Conservation (phyloP, 2,329 filamentous ascomycete genomes). For the Aspergillus quadricinctus region DNA sequence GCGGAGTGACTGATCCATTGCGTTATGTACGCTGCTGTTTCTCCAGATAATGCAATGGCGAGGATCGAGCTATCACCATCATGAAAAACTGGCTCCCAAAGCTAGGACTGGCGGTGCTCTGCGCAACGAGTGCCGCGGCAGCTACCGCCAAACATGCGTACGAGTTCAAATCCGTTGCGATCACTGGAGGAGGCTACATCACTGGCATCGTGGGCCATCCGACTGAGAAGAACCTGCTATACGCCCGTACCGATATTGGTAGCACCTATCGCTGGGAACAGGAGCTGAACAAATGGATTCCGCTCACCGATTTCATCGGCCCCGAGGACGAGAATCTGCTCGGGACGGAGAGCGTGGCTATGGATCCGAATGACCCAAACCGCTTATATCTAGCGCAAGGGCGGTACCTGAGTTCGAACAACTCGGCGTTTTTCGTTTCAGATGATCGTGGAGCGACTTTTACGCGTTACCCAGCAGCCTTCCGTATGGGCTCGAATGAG, state of each 20-base stretch:
- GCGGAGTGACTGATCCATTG: too few species aligned
- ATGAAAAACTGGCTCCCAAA: neutral
- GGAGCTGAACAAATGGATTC: constrained; percentile 8
- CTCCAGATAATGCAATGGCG: too few species aligned
- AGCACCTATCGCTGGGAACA: constrained; percentile 11
- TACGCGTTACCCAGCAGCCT: constrained; percentile 6
- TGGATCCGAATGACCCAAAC: constrained; percentile 9
- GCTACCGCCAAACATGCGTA: constrained; percentile 6
- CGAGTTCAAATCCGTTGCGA: constrained; percentile 8
- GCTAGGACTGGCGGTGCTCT: neutral
- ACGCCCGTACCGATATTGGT: constrained; percentile 12
- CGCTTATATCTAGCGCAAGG: constrained; percentile 11
- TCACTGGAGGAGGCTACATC: constrained; percentile 13
- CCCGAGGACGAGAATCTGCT: constrained; percentile 11
- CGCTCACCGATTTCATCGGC: constrained; percentile 11
- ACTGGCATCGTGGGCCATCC: constrained; percentile 12
- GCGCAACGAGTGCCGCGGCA: neutral
- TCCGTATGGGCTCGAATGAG: constrained; percentile 11
- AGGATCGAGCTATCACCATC: neutral
- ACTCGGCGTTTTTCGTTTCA: constrained; percentile 9
- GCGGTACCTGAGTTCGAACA: constrained; percentile 8
- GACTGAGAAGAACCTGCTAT: constrained; percentile 10
- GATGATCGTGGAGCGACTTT: constrained; percentile 8
- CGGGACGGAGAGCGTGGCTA: constrained; percentile 11
- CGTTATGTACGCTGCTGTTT: too few species aligned